Evolutionary conservation across 2,329 filamentous ascomycete species (phyloP).

Genomic region (Penicillium sp.): DNA sequence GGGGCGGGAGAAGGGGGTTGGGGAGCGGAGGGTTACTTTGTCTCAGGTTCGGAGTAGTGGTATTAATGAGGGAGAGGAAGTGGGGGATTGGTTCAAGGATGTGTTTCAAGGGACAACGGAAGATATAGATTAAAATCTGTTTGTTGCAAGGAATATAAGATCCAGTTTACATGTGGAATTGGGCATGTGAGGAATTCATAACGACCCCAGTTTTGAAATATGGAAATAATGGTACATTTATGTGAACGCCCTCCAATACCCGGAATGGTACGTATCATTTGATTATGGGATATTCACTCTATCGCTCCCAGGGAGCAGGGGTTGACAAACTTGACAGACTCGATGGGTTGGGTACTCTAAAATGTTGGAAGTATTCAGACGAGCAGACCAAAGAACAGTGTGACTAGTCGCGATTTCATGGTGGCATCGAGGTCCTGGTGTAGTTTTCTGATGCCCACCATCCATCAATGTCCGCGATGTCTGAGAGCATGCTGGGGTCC

Average conservation of each 20-base stretch:
- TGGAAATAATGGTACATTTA: not conserved
- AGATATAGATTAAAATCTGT: not conserved
- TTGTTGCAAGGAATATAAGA: too few relatives aligned
- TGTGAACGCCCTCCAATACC: not conserved
- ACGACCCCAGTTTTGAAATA: too few relatives aligned
- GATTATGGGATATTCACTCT: not conserved
- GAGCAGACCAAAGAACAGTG: not conserved
- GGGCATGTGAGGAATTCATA: not conserved
- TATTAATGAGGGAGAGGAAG: conserved; percentile 1
- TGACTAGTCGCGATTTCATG: not conserved
- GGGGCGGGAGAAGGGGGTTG: conserved; percentile 42
- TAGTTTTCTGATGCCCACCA: conserved; percentile 31
- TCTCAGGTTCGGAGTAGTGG: not conserved
- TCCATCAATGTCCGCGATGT: conserved; percentile 31
- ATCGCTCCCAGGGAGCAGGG: not conserved
- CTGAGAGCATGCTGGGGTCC: conserved; percentile 21
- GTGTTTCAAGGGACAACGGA: conserved; percentile 12
- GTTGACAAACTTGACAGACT: not conserved
- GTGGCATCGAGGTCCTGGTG: conserved; percentile 1
- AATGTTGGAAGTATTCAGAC: not conserved
- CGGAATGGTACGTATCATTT: not conserved
- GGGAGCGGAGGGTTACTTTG: conserved; percentile 37
- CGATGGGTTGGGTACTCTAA: too few relatives aligned
- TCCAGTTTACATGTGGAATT: not conserved
- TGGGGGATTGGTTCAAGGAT: conserved; percentile 14